phyloP scores from a whole-genome alignment of 2,329 filamentous ascomycete species.

The Arthrinium phaeospermum region DNA sequence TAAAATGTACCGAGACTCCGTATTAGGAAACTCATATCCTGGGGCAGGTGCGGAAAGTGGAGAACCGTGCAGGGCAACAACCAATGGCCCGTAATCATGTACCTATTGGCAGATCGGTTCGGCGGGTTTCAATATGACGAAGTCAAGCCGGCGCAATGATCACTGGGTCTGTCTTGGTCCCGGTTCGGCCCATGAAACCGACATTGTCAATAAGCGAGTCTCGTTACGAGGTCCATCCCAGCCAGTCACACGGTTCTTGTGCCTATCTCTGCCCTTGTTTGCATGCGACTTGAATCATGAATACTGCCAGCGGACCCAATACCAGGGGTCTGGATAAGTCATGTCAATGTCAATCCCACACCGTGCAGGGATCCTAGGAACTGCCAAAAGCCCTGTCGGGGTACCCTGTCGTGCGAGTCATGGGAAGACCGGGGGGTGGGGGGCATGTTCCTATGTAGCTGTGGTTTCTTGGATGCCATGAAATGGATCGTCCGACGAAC shows the following conservation, averaged over 20 bases:
- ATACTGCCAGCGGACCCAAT: neutral
- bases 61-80: no score
- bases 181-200: no score
- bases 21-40: no score
- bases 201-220: no score
- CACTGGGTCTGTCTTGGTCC: no score
- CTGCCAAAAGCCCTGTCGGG: neutral
- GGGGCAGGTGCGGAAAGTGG: no score
- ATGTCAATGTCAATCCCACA: neutral
- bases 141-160: no score
- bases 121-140: no score
- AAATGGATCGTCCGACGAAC: neutral
- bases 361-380: no score
- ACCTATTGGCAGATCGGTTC: no score
- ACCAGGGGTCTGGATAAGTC: neutral
- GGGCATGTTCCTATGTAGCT: neutral
- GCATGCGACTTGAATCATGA: neutral
- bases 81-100: no score
- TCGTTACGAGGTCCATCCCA: neutral
- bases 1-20: no score
- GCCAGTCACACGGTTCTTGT: neutral
- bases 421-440: neutral
- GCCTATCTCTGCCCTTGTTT: neutral
- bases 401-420: neutral
- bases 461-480: neutral